Conservation (phyloP, 805 yeast genomes). For the Candida maltosa region DNA sequence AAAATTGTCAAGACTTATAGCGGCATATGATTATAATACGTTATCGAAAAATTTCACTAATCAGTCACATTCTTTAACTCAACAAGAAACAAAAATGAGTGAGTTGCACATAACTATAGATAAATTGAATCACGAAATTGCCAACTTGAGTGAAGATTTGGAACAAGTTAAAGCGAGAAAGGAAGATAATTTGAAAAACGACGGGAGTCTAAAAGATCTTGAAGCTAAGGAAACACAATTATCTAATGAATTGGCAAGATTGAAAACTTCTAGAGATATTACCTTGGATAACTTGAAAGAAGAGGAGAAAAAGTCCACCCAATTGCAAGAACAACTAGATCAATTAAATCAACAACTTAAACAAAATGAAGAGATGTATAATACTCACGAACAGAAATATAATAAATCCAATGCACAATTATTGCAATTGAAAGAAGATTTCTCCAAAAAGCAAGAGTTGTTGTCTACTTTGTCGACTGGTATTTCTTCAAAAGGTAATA, state of each 20-base stretch:
- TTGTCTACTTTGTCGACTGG: constrained; percentile 83
- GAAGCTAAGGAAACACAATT: constrained; percentile 56
- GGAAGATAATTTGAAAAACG: constrained; percentile 57
- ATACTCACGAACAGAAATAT: constrained; percentile 43
- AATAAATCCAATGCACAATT: constrained; percentile 42
- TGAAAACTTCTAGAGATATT: constrained; percentile 61
- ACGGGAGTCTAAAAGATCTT: constrained; percentile 55
- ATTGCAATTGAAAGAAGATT: constrained; percentile 41
- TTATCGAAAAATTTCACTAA: constrained; percentile 39
- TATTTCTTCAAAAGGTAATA: constrained; percentile 75
- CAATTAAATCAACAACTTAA: constrained; percentile 30
- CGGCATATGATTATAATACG: constrained; percentile 66
- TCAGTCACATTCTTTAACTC: constrained; percentile 40
- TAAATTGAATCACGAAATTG: constrained; percentile 52
- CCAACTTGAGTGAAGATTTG: constrained; percentile 58
- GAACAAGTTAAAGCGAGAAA: constrained; percentile 48
- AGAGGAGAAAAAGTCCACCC: constrained; percentile 36
- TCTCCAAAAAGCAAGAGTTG: constrained; percentile 68
- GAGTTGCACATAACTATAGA: constrained; percentile 43
- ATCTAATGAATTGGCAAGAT: constrained; percentile 63
- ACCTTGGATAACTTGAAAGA: constrained; percentile 56
- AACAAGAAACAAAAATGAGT: constrained; percentile 37
- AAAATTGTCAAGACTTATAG: constrained; percentile 65
- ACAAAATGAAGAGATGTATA: constrained; percentile 34
- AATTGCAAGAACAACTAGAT: constrained; percentile 28